Evolutionary conservation across 495 filamentous ascomycete species (phyloP).

Genomic region (Podospora tetraspora): DNA sequence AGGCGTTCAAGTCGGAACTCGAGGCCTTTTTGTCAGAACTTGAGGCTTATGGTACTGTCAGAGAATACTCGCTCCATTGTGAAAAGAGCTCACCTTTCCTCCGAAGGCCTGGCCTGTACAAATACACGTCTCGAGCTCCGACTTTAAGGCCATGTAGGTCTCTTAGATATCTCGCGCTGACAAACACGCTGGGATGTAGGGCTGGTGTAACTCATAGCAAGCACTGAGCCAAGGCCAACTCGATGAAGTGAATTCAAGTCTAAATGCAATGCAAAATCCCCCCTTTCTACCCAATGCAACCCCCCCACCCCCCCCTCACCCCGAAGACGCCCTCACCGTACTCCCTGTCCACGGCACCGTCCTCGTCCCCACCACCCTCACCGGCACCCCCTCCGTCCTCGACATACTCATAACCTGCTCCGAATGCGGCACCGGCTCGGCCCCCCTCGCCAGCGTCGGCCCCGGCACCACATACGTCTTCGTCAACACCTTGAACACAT

Average conservation of each 20-base stretch:
- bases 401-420: conserved; percentile 11
- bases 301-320: not conserved
- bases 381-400: conserved; percentile 22
- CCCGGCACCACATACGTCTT: conserved; percentile 49
- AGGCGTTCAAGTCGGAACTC: too few species aligned
- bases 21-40: too few species aligned
- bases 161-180: too few species aligned
- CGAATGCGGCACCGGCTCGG: conserved; percentile 21
- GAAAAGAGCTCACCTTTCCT: too few species aligned
- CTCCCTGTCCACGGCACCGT: conserved; percentile 17
- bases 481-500: conserved; percentile 43
- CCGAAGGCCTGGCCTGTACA: too few species aligned
- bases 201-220: too few species aligned
- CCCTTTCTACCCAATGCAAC: not conserved
- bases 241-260: not conserved
- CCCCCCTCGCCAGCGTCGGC: conserved; percentile 40
- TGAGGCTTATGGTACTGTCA: too few species aligned
- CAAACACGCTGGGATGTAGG: too few species aligned
- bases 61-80: too few species aligned
- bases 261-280: not conserved
- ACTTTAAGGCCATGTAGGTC: too few species aligned
- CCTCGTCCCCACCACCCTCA: conserved; percentile 19
- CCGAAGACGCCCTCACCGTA: not conserved
- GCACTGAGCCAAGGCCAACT: not conserved
- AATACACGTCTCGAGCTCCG: too few species aligned